Evolutionary conservation across 2,329 filamentous ascomycete genomes (phyloP), one percentile per base, ranked within the genome.

Genomic region (Periconia macrospinosa): DNA sequence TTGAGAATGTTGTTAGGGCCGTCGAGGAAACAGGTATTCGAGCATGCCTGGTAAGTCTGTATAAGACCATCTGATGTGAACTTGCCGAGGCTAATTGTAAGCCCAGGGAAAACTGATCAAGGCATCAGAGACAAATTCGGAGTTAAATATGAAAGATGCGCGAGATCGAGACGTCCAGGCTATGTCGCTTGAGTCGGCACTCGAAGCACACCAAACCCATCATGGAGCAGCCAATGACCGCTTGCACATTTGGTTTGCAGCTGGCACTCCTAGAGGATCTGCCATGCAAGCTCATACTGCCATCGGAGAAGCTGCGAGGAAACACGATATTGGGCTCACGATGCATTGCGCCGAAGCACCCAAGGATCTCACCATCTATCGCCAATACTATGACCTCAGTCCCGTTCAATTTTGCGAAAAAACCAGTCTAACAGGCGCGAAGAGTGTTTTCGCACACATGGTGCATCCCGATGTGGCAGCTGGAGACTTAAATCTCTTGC

Each of bases 161-260:
- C 60, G 75, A 33, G 75, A 76, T 54, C 71, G 64, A 45, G 73
- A 75, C 57, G 52, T 75, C 1, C 54, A 55, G 1, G 62, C 66
- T 50, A 75, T 76, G 74, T 69, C 67, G 35, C 58, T 76, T 17
- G 37, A 53, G 13, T 65, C 67, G 13, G 70, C 72, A 27, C 58
- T 76, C 6, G 49, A 58, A 5, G 72, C 74, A 0, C 67, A 77
- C 55, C 17, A 53, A 41, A 53, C 51, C 15, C 57, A 69, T 51
- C 59, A 69, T 49, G 71, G 69, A 14, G 63, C 70, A 14, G 75
- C 66, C 46, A 66, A 75, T 55, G 72, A 73, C 44, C 72, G 79
- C 1, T 68, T 81, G 18, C 75, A 78, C 23, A 75, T 81, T 13
- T 81, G 79, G 79, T 75, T 78, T 47, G 75, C 78, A 1, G 75